Base-by-base conservation (phyloP, 768 basidiomycete species). In the Gloeopeniophorella convolvens region DNA sequence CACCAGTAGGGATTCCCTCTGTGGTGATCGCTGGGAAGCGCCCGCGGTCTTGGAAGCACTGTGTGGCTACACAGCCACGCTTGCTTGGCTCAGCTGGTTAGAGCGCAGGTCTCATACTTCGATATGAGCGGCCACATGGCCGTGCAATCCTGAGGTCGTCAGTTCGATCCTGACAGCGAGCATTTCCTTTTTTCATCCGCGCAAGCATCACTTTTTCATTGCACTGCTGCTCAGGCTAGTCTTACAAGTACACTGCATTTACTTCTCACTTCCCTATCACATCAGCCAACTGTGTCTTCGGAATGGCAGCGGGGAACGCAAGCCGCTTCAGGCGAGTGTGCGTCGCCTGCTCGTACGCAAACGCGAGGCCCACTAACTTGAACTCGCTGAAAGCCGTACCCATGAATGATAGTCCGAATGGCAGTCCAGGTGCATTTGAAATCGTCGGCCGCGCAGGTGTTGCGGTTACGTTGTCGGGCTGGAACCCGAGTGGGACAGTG, bases 41-140 rank as follows among this genome's bases (percentile, higher is more conserved):
- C n/a, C n/a, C n/a, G n/a, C n/a, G n/a, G n/a, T n/a, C n/a, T n/a
- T n/a, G n/a, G n/a, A n/a, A n/a, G n/a, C n/a, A n/a, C n/a, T n/a
- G n/a, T n/a, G n/a, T n/a, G n/a, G n/a, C n/a, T n/a, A n/a, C n/a
- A n/a, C n/a, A n/a, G n/a, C n/a, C n/a, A 40, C 23, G 72, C 71
- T 68, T 65, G 62, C 62, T 68, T 73, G 73, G 73, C 72, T 73
- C 72, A 73, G 72, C 71, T 73, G 72, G 72, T 62, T 74, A 73
- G 72, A 73, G 72, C 73, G 72, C 72, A 72, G 73, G 73, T 74
- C 72, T 74, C 72, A 73, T 74, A 74, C 59, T 12, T 23, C 45
- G 8, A 4, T 27, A 30, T 43, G 42, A 43, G 21, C 27, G 12
- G 27, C 20, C 42, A 10, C 21, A 15, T 27, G 42, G 20, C 27